Base-by-base conservation (phyloP, 1,284 basidiomycete genomes). In the Tilletiaria anomala region DNA sequence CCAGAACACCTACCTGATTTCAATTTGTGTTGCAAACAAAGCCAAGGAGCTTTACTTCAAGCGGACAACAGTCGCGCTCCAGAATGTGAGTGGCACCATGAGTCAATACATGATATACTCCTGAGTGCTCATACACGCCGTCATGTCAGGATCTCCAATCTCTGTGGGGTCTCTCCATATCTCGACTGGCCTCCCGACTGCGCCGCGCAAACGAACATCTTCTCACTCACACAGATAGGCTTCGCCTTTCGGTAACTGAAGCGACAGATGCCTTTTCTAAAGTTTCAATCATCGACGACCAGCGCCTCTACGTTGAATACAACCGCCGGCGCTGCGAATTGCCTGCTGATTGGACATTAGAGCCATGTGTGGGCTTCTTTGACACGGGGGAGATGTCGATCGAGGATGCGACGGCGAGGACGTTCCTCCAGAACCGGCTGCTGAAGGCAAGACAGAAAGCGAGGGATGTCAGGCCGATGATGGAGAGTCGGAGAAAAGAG, bases 321-420 rank as follows among this genome's bases (percentile, higher is more conserved):
- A 58, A 58, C 29, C 42, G 42, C 32, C 45, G 51, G 16, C 43
- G 51, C 10, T 58, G 48, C 46, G 48, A 51, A 16, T 50, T 53
- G 39, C 55, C 55, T 6, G 23, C 22, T 10, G 53, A 49, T 17
- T 53, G 48, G 45, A 33, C 37, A 2, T 57, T 57, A 15, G 55
- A 57, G 43, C 55, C 55, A 3, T 57, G 55, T 20, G 39, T 47
- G 10, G 55, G 53, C 42, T 57, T 57, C 37, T 57, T 57, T 19
- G 55, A 57, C 43, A 55, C 43, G 6, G 15, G 50, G 8, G 55
- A 54, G 12, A 50, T 53, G 51, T 51, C 47, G 16, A 47, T 46
- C 3, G n/a, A n/a, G n/a, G 49, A 52, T 24, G 45, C 43, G 5
- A 29, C 46, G 6, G 43, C 55, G 6, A 42, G 47, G 33, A 47